Conservation (phyloP, 306 rosid species). For the Gastrolobium bilobum region DNA sequence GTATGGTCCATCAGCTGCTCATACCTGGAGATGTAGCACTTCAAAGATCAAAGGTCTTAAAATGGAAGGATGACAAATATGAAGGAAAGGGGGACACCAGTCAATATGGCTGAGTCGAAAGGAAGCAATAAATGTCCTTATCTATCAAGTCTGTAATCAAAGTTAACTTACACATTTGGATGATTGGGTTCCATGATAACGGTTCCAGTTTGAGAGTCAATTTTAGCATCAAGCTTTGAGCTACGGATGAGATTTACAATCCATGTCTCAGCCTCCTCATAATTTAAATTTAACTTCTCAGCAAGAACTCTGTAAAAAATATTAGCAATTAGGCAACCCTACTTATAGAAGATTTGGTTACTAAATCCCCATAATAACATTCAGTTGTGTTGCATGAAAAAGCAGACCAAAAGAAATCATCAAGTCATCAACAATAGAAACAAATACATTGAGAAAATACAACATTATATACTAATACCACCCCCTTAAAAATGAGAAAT, state of each 20-base stretch:
- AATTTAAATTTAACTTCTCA: slow-evolving; percentile 86
- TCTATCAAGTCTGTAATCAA: slow-evolving; percentile 18
- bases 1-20: slow-evolving; percentile 95
- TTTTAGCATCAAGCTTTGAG: slow-evolving; percentile 91
- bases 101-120: slow-evolving; percentile 12
- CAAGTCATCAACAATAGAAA: neutral
- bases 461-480: neutral
- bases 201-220: slow-evolving; percentile 77
- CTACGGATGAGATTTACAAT: slow-evolving; percentile 78
- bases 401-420: neutral
- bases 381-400: neutral
- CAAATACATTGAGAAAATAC: neutral
- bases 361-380: neutral
- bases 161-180: slow-evolving; percentile 82
- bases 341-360: neutral
- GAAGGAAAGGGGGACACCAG: neutral
- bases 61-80: neutral
- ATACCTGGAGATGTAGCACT: slow-evolving; percentile 59
- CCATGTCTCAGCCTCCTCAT: slow-evolving; percentile 98
- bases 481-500: neutral
- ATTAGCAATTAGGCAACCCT: slow-evolving; percentile 25
- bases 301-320: slow-evolving; percentile 81
- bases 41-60: slow-evolving; percentile 14
- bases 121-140: slow-evolving; percentile 22
- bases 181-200: slow-evolving; percentile 87